These are phyloP conservation scores for Phyllosticta citribraziliensis DNA, from an alignment of 2,329 filamentous ascomycete species.

Conservation along the genomic window DNA sequence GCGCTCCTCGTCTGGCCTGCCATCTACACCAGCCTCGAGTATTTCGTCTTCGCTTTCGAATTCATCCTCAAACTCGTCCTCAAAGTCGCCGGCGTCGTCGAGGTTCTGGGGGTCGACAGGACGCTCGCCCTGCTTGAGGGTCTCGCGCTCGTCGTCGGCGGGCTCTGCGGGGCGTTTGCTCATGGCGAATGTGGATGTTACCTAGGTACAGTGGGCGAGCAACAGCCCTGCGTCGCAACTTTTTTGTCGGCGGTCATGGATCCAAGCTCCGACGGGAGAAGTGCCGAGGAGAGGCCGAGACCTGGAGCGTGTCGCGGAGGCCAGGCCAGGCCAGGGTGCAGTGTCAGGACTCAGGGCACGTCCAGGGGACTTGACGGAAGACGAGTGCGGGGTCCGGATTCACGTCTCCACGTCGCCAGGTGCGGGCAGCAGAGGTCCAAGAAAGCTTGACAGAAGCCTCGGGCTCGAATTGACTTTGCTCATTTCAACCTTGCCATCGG, in stretches of 20 bases:
- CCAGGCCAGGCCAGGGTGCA: too few species aligned
- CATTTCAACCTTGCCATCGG: not conserved
- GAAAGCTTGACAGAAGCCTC: not conserved
- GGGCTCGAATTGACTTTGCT: not conserved
- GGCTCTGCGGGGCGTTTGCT: slow-evolving; percentile 50
- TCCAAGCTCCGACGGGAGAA: not conserved
- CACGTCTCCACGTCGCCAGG: not conserved
- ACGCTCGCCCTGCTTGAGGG: slow-evolving; percentile 53
- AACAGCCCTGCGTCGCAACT: slow-evolving; percentile 7
- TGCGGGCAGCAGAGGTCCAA: not conserved
- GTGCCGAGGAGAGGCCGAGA: not conserved
- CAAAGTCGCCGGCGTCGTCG: slow-evolving; percentile 61
- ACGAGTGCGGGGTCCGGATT: not conserved
- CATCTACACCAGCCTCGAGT: slow-evolving; percentile 87
- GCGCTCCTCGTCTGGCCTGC: slow-evolving; percentile 80
- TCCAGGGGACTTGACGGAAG: too few species aligned
- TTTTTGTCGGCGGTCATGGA: slow-evolving; percentile 2
- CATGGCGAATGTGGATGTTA: slow-evolving; percentile 34
- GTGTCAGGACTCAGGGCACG: too few species aligned
- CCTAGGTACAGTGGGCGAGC: not conserved
- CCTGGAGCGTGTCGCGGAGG: not conserved
- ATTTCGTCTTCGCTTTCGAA: slow-evolving; percentile 90
- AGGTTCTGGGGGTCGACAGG: slow-evolving; percentile 38
- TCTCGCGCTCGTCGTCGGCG: slow-evolving; percentile 38
- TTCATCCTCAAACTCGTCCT: slow-evolving; percentile 90